These are phyloP conservation scores for Nasturtium officinale DNA, from an alignment of 345 rosid species.

Conservation along the genomic window DNA sequence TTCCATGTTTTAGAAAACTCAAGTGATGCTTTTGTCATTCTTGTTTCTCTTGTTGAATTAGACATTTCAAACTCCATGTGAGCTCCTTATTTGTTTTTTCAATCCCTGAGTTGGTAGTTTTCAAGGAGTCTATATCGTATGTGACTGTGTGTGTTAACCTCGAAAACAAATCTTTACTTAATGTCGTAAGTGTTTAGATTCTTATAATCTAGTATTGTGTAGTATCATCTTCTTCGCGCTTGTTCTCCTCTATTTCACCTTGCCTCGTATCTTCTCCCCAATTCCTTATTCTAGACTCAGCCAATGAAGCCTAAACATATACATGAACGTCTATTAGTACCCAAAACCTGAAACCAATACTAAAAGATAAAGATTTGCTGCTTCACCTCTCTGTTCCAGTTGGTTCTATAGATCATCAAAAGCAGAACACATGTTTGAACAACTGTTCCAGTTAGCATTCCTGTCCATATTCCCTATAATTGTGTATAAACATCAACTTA, in stretches of 20 bases:
- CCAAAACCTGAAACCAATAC: neutral
- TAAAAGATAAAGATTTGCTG: neutral
- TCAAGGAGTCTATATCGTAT: too few species aligned
- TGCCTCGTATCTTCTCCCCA: conserved; percentile 52
- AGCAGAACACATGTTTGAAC: conserved; percentile 49
- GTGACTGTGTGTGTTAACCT: neutral
- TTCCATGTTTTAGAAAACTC: neutral
- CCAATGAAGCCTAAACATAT: conserved; percentile 58
- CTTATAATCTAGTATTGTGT: neutral
- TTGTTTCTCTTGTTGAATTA: too few species aligned
- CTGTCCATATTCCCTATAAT: conserved; percentile 58
- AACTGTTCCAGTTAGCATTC: conserved; percentile 55
- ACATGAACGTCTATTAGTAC: neutral
- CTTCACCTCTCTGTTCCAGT: conserved; percentile 60
- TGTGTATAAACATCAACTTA: too few species aligned
- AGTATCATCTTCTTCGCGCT: neutral
- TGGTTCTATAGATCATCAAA: conserved; percentile 50
- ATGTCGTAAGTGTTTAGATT: neutral
- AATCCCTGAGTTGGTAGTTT: too few species aligned
- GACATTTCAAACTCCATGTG: too few species aligned
- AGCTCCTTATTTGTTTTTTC: too few species aligned
- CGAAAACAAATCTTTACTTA: too few species aligned
- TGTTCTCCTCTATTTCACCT: neutral
- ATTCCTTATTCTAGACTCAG: conserved; percentile 53
- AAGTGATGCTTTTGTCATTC: too few species aligned